Evolutionary conservation across 1,284 basidiomycete genomes (phyloP), one percentile per base, ranked within the genome.

Genomic region (Meripilus lineatus): DNA sequence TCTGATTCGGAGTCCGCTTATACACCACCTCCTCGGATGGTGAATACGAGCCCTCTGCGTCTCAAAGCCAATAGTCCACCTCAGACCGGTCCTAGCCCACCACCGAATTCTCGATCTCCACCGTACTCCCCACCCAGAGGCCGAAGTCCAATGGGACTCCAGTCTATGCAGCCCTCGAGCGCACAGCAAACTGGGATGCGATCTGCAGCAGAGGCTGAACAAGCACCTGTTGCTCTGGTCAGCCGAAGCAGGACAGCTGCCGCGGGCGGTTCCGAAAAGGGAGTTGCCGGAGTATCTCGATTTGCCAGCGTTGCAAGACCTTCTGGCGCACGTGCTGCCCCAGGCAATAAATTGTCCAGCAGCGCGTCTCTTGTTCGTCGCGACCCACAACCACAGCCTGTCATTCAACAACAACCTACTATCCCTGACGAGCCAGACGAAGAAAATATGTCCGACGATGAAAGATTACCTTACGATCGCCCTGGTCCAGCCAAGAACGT

Each of bases 261-360:
- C n/a, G n/a, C n/a, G n/a, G n/a, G n/a, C n/a, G 44, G 38, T 26
- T 39, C 6, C 18, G 22, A 23, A 20, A 28, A 20, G 49, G 48
- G 43, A 46, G 44, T 23, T 34, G 48, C 40, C 45, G 44, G 42
- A 42, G 41, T 47, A 41, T 41, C 54, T 46, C 54, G 58, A 47
- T 56, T 51, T 35, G 48, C 46, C 25, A 44, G 28, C 18, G 54
- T 57, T 51, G 57, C 62, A 51, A 62, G 65, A 39, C 90, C 90
- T 14, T 87, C 87, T 35, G 90, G 89, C 32, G 89, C 90, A 77
- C 85, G 90, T 79, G 89, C 85, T 38, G 81, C 75, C 43, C 70
- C 76, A 33, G 67, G 58, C 45, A 57, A 49, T 46, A 58, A 56
- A 51, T 50, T 51, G 48, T 45, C 53, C 55, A 50, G 54, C 50